These are phyloP conservation scores for Brettanomyces naardenensis DNA, from an alignment of 805 yeast genomes.

Conservation along the genomic window DNA sequence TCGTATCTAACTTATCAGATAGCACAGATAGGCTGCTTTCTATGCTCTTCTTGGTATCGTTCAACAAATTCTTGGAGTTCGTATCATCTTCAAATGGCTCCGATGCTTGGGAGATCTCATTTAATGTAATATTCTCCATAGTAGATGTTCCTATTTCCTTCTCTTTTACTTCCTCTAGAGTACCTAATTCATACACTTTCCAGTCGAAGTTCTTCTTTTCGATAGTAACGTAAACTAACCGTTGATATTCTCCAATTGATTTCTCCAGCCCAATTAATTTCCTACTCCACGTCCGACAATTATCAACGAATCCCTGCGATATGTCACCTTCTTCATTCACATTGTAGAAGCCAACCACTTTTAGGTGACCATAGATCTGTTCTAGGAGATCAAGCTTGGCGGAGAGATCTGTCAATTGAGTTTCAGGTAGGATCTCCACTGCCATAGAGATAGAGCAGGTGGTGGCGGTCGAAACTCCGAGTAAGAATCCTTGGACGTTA, in stretches of 20 bases:
- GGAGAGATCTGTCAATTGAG: background rate
- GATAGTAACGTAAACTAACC: background rate
- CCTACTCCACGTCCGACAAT: no score
- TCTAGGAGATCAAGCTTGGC: conserved; percentile 10
- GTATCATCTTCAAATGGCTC: background rate
- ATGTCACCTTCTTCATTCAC: conserved; percentile 1
- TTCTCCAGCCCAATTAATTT: background rate
- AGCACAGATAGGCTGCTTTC: conserved; percentile 2
- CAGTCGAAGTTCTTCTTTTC: background rate
- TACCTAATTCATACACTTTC: conserved; percentile 1
- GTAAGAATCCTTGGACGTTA: conserved; percentile 5
- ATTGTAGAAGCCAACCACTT: conserved; percentile 18
- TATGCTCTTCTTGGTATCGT: background rate
- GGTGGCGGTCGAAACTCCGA: conserved; percentile 6
- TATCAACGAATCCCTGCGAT: background rate
- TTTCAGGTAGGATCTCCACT: background rate
- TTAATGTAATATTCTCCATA: conserved; percentile 3
- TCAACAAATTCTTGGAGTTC: background rate
- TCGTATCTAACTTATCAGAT: conserved; percentile 2
- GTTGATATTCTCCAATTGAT: background rate
- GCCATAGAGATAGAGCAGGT: conserved; percentile 2
- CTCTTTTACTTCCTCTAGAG: background rate
- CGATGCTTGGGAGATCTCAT: conserved; percentile 3
- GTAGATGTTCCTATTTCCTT: background rate
- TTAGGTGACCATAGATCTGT: conserved; percentile 19